Evolutionary conservation across 1,284 basidiomycete genomes (phyloP).

Genomic region (Polyporus tsugae): DNA sequence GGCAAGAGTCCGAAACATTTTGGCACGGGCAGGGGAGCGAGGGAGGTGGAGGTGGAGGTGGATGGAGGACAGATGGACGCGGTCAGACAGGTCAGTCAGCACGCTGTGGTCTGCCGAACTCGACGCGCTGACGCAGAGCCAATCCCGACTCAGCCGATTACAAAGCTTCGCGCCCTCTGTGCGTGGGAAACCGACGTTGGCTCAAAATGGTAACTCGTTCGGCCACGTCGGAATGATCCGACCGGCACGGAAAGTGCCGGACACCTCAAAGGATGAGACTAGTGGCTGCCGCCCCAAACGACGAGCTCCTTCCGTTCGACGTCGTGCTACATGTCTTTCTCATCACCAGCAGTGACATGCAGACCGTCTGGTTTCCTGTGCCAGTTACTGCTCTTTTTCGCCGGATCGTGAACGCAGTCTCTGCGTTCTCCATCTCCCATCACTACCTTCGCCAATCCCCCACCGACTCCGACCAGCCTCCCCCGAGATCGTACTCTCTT

Average conservation of each 20-base stretch:
- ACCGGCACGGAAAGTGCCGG: slow-evolving; percentile 1
- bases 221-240: neutral
- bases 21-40: slow-evolving; percentile 12
- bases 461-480: slow-evolving; percentile 33
- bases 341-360: slow-evolving; percentile 48
- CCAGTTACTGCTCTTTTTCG: slow-evolving; percentile 68
- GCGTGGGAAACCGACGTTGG: slow-evolving; percentile 26
- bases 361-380: slow-evolving; percentile 63
- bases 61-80: slow-evolving; percentile 13
- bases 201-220: slow-evolving; percentile 15
- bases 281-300: neutral
- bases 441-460: slow-evolving; percentile 54
- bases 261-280: neutral
- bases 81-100: slow-evolving; percentile 18
- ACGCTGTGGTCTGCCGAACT: slow-evolving; percentile 4
- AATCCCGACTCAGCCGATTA: slow-evolving; percentile 24
- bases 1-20: slow-evolving; percentile 48
- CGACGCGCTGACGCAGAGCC: slow-evolving; percentile 30
- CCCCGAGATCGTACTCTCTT: slow-evolving; percentile 26
- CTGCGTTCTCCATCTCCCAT: slow-evolving; percentile 69
- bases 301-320: slow-evolving; percentile 12
- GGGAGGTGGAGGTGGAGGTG: slow-evolving; percentile 2
- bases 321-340: slow-evolving; percentile 35
- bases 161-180: slow-evolving; percentile 7
- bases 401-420: slow-evolving; percentile 71